A percentile compares a stretch with the other conserved stretches of the same genome.
These are phyloP conservation scores for Gaertneriomyces semiglobifer DNA, from an alignment of 192 early-diverging fungal genomes.

Conservation along the genomic window DNA sequence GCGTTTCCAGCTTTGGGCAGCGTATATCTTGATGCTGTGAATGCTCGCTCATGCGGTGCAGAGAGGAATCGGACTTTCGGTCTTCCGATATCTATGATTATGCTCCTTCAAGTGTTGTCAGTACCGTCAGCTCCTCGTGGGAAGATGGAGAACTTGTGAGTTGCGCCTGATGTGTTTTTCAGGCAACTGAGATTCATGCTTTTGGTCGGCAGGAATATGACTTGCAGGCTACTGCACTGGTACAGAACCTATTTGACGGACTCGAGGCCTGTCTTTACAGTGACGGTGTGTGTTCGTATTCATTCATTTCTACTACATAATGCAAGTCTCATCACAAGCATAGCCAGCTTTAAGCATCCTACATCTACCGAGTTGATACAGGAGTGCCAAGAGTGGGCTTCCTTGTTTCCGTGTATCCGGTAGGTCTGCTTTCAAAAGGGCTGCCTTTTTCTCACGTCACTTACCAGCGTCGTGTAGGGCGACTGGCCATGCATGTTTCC, in stretches of 20 bases:
- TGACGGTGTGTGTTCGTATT: constrained; percentile 7
- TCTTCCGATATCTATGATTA: constrained; percentile 22
- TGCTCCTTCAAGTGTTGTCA: constrained; percentile 36
- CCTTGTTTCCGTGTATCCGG: constrained; percentile 41
- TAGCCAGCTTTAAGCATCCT: no score
- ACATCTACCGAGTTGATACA: constrained; percentile 12
- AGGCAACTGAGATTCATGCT: constrained; percentile 5
- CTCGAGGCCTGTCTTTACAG: constrained; percentile 39
- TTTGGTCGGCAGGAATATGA: constrained; percentile 33
- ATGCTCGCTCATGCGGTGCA: no score
- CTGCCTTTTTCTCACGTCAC: background rate
- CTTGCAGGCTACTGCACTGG: constrained; percentile 34
- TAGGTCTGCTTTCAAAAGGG: background rate
- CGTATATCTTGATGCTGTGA: no score
- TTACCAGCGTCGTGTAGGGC: constrained; percentile 4
- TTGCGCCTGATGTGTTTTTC: background rate
- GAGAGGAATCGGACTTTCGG: no score
- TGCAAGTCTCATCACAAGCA: constrained; percentile 14
- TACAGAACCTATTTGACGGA: constrained; percentile 36
- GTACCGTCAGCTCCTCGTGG: constrained; percentile 36
- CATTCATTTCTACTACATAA: constrained; percentile 11
- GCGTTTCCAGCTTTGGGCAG: no score
- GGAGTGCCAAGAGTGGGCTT: constrained; percentile 42
- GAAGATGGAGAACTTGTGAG: constrained; percentile 28
- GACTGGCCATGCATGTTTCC: constrained; percentile 16